These are phyloP conservation scores for Phanerochaete sordida DNA, from an alignment of 768 basidiomycete species.

Conservation along the genomic window DNA sequence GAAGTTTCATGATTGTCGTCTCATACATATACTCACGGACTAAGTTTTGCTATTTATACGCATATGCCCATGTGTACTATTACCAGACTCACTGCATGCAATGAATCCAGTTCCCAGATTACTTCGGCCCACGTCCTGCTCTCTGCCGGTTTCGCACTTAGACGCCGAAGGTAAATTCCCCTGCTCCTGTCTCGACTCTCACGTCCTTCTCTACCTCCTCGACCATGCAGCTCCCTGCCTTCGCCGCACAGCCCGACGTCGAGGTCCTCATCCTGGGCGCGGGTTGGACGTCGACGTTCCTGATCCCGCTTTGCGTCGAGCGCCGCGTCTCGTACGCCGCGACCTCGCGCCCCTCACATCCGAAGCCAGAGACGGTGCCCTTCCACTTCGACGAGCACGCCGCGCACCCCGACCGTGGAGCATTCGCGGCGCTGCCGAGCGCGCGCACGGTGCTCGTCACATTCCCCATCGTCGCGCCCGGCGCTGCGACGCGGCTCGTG, in stretches of 20 bases:
- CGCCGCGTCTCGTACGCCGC: slow-evolving; percentile 42
- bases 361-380: slow-evolving; percentile 36
- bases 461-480: slow-evolving; percentile 47
- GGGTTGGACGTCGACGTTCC: slow-evolving; percentile 63
- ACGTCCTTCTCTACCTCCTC: not conserved
- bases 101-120: not conserved
- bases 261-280: slow-evolving; percentile 63
- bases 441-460: slow-evolving; percentile 55
- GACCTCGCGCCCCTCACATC: slow-evolving; percentile 42
- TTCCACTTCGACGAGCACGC: slow-evolving; percentile 53
- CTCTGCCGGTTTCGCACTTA: not conserved
- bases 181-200: not conserved
- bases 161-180: not conserved
- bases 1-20: slow-evolving; percentile 48
- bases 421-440: slow-evolving; percentile 45
- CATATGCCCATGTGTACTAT: slow-evolving; percentile 7
- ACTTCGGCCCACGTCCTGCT: not conserved
- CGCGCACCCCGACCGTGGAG: slow-evolving; percentile 37
- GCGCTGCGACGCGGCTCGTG: slow-evolving; percentile 47
- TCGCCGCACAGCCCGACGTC: slow-evolving; percentile 26
- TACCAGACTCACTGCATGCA: not conserved
- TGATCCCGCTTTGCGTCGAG: slow-evolving; percentile 47
- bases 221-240: slow-evolving; percentile 2
- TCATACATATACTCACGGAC: not conserved
- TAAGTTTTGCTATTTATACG: not conserved